Conservation (phyloP, 495 filamentous ascomycete species). For the Aspergillus conjunctus region DNA sequence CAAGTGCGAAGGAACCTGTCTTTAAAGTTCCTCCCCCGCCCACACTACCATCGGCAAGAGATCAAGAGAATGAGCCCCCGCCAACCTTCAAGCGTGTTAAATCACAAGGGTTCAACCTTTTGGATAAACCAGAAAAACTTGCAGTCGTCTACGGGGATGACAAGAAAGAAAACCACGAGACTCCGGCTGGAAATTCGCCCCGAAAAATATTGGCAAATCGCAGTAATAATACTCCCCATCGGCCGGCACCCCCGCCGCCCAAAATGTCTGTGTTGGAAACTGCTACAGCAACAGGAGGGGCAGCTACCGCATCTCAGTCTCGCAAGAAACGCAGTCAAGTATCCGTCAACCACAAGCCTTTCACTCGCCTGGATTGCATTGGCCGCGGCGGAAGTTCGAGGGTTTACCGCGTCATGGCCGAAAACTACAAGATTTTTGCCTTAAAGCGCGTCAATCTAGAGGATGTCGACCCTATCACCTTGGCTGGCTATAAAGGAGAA, state of each 20-base stretch:
- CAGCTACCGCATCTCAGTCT: constrained; percentile 67
- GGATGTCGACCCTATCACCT: constrained; percentile 78
- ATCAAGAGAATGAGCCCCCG: constrained; percentile 83
- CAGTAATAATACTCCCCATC: constrained; percentile 80
- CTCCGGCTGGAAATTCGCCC: constrained; percentile 55
- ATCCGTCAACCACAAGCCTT: constrained; percentile 86
- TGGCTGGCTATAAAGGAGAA: constrained; percentile 93
- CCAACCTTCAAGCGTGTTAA: constrained; percentile 73
- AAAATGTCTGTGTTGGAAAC: constrained; percentile 96
- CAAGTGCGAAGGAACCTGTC: constrained; percentile 47
- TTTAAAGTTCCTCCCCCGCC: constrained; percentile 68
- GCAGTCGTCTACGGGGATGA: constrained; percentile 52
- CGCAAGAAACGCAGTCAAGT: constrained; percentile 77
- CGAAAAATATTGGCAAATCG: constrained; percentile 70
- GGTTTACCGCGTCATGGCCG: constrained; percentile 95
- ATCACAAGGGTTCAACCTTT: constrained; percentile 53
- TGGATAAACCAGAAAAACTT: constrained; percentile 63
- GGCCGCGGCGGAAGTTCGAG: constrained; percentile 90
- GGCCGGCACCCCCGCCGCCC: constrained; percentile 81
- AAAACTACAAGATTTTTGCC: constrained; percentile 92
- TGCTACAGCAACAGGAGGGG: constrained; percentile 81
- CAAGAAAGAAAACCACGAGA: constrained; percentile 46
- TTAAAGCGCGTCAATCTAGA: constrained; percentile 91
- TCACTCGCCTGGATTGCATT: constrained; percentile 84
- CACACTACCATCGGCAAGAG: constrained; percentile 59